Conservation (phyloP, 345 rosid genomes). For the Microcos paniculata region DNA sequence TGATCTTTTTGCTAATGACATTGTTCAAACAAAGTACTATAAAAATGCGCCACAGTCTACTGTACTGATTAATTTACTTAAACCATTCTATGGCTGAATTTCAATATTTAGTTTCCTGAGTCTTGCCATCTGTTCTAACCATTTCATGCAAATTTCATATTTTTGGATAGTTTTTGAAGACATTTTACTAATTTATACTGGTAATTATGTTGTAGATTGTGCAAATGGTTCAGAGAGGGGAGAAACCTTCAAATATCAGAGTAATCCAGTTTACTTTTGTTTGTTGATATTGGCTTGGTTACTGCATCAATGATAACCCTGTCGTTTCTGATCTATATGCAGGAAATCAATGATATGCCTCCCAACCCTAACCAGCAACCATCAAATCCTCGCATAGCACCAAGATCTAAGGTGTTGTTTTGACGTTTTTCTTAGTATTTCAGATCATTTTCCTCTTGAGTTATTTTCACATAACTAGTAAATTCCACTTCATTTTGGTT, state of each 20-base stretch:
- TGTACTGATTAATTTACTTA: background rate
- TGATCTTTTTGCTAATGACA: background rate
- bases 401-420: slow-evolving; percentile 77
- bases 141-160: background rate
- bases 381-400: slow-evolving; percentile 69
- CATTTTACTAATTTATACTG: background rate
- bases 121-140: background rate
- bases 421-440: background rate
- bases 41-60: background rate
- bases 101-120: background rate
- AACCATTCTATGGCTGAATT: background rate
- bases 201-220: slow-evolving; percentile 57
- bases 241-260: slow-evolving; percentile 87
- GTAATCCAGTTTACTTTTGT: slow-evolving; percentile 32
- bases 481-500: slow-evolving; percentile 9
- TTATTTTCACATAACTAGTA: slow-evolving; percentile 5
- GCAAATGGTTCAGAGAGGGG: slow-evolving; percentile 95
- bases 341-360: slow-evolving; percentile 90
- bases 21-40: background rate
- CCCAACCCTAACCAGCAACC: slow-evolving; percentile 80
- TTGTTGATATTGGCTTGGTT: slow-evolving; percentile 20
- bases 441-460: background rate
- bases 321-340: slow-evolving; percentile 29
- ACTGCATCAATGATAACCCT: slow-evolving; percentile 14
- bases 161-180: slow-evolving; percentile 9